A percentile compares a stretch with the other conserved stretches of the same genome.
These are phyloP conservation scores for Bacidia gigantensis DNA, from an alignment of 495 filamentous ascomycete species.

Conservation along the genomic window DNA sequence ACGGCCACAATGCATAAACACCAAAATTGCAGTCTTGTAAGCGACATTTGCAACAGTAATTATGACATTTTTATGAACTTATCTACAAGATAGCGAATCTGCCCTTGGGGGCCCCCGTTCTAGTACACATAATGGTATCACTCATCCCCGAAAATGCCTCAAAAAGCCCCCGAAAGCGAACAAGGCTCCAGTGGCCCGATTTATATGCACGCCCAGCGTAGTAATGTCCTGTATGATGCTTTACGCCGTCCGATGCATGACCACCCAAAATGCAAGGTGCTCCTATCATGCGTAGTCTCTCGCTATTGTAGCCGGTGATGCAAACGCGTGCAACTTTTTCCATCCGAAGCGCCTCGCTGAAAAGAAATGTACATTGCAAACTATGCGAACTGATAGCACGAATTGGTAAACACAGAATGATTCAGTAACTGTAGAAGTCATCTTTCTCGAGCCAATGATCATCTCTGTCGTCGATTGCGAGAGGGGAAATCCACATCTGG, in stretches of 20 bases:
- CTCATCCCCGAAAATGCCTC: not conserved
- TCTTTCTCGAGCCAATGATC: no score
- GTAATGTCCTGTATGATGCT: not conserved
- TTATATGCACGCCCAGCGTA: not conserved
- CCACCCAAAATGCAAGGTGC: not conserved
- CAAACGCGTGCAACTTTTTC: not conserved
- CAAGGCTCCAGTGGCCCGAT: not conserved
- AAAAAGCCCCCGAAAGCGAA: not conserved
- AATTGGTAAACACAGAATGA: not conserved
- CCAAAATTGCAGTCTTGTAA: no score
- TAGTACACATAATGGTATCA: not conserved
- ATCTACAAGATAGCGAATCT: not conserved
- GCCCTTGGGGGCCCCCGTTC: not conserved
- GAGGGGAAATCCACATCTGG: constrained; percentile 61
- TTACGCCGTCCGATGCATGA: not conserved
- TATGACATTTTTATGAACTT: not conserved
- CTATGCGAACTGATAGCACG: not conserved
- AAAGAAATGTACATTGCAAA: not conserved
- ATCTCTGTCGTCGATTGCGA: not conserved
- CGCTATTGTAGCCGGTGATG: not conserved
- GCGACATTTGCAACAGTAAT: no score
- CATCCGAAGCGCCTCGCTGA: not conserved
- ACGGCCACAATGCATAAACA: no score
- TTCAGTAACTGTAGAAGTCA: no score
- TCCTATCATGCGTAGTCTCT: not conserved